These are phyloP conservation scores for Cicer pinnatifidum DNA, from an alignment of 306 rosid species.

Conservation along the genomic window DNA sequence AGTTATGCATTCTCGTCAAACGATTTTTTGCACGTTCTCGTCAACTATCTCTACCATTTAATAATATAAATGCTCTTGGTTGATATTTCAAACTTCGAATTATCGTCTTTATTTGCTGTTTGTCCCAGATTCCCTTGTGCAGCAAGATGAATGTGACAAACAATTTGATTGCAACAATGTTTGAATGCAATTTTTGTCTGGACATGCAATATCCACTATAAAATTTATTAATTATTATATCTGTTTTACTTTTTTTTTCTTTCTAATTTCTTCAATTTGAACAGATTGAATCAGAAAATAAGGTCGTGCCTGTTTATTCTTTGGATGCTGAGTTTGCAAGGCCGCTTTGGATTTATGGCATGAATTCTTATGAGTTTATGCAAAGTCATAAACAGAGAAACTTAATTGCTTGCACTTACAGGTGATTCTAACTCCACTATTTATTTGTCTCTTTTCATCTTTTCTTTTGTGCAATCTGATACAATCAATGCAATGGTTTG, in stretches of 20 bases:
- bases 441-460: conserved; percentile 5
- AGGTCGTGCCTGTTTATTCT: conserved; percentile 69
- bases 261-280: conserved; percentile 37
- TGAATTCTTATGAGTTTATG: conserved; percentile 78
- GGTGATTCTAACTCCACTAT: conserved; percentile 56
- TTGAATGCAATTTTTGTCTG: conserved; percentile 33
- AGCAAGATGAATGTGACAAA: conserved; percentile 18
- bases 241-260: conserved; percentile 12
- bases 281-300: conserved; percentile 79
- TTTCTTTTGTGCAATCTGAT: conserved; percentile 26
- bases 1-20: conserved; percentile 23
- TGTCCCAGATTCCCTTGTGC: not conserved
- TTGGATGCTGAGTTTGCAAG: conserved; percentile 85
- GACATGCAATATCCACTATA: not conserved
- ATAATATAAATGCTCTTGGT: conserved; percentile 10
- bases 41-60: conserved; percentile 14
- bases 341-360: conserved; percentile 83
- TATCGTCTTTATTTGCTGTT: not conserved
- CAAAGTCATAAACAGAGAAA: conserved; percentile 48
- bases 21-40: not conserved
- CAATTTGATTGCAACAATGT: conserved; percentile 26
- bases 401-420: conserved; percentile 81
- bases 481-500: conserved; percentile 33
- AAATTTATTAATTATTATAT: conserved; percentile 7
- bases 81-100: conserved; percentile 27